These are phyloP conservation scores for Plasmopara viticola DNA, from an alignment of 352 stramenopile species.

Conservation along the genomic window DNA sequence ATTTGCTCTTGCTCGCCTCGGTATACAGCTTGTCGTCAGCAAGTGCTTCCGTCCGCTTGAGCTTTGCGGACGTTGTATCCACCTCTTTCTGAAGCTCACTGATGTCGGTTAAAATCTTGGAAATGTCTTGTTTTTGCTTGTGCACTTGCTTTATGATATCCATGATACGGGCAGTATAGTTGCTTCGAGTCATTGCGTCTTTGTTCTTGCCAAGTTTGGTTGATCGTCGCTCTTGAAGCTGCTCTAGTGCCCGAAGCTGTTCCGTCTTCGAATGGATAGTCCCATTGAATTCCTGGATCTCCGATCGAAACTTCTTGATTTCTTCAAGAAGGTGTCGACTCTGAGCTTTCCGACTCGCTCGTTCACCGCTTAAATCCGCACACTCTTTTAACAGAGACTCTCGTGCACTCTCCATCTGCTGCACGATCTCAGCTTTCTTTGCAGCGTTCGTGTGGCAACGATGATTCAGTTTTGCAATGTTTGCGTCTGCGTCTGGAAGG, in stretches of 20 bases:
- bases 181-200: conserved; percentile 46
- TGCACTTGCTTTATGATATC: conserved; percentile 88
- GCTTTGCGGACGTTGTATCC: conserved; percentile 66
- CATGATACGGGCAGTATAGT: conserved; percentile 86
- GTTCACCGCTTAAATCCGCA: conserved; percentile 29
- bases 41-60: conserved; percentile 78
- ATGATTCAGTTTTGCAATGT: conserved; percentile 62
- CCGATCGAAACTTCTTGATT: conserved; percentile 52
- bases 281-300: conserved; percentile 59
- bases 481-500: conserved; percentile 53
- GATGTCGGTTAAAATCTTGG: conserved; percentile 77
- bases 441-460: conserved; percentile 46
- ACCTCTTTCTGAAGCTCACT: conserved; percentile 72
- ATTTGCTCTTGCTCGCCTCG: conserved; percentile 40
- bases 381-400: conserved; percentile 44
- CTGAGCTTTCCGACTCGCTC: conserved; percentile 44
- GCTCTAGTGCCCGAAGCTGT: conserved; percentile 43
- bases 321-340: conserved; percentile 56
- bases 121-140: conserved; percentile 85
- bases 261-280: conserved; percentile 75
- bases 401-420: conserved; percentile 51
- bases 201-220: conserved; percentile 17
- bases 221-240: conserved; percentile 33
- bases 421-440: conserved; percentile 43
- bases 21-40: conserved; percentile 81